Evolutionary conservation across 83 land plant species (phyloP).

Genomic region (Picea abies): DNA sequence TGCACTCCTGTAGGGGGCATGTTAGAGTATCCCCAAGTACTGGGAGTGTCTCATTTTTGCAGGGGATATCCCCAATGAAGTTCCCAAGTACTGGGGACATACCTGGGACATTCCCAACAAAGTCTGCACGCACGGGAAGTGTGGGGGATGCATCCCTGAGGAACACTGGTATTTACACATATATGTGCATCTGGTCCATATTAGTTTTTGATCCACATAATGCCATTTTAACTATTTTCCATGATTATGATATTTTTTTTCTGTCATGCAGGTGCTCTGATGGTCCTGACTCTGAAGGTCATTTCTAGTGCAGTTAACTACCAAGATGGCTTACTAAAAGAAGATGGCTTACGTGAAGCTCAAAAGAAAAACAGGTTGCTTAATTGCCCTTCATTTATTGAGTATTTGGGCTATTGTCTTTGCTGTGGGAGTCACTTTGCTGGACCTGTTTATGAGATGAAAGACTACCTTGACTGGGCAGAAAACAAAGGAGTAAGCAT

Average conservation of each 20-base stretch:
- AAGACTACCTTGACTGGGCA: conserved; percentile 97
- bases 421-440: conserved; percentile 98
- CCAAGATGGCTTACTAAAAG: conserved; percentile 91
- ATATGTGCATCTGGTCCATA: no score
- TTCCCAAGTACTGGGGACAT: no score
- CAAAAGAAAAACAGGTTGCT: conserved; percentile 83
- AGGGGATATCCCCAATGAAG: no score
- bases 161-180: no score
- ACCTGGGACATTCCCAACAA: no score
- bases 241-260: neutral
- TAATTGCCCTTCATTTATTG: conserved; percentile 67
- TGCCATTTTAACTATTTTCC: no score
- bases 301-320: conserved; percentile 92
- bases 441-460: conserved; percentile 98
- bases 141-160: no score
- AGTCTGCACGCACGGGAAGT: no score
- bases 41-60: no score
- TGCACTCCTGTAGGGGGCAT: no score
- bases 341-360: conserved; percentile 71
- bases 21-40: no score
- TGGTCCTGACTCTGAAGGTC: conserved; percentile 97
- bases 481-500: conserved; percentile 83
- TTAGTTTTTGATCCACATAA: no score
- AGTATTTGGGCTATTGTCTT: conserved; percentile 90
- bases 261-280: conserved; percentile 66